A percentile compares a stretch with the other conserved stretches of the same genome.
Evolutionary conservation across 2,329 filamentous ascomycete genomes (phyloP).

Genomic region (Rhynchosporium graminicola): DNA sequence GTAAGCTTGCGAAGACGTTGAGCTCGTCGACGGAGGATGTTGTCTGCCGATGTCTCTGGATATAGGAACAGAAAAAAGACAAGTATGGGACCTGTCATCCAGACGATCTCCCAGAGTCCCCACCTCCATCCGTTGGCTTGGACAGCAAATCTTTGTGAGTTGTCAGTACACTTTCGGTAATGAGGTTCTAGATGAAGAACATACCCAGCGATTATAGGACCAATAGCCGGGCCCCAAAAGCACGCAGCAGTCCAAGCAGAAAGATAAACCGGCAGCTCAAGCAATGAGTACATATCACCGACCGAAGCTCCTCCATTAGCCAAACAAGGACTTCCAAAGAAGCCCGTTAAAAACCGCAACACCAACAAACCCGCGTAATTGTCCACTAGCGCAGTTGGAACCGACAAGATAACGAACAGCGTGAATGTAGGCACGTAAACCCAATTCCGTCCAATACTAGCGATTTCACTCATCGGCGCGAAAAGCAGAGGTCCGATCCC

Average conservation of each 20-base stretch:
- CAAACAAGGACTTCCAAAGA: conserved; percentile 62
- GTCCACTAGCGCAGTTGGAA: conserved; percentile 61
- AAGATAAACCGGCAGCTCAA: conserved; percentile 35
- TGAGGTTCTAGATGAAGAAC: not conserved
- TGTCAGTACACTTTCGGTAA: not conserved
- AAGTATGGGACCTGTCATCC: conserved; percentile 57
- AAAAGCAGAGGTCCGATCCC: conserved; percentile 64
- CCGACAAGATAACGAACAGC: conserved; percentile 64
- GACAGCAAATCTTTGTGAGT: conserved; percentile 48
- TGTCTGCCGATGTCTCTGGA: conserved; percentile 60
- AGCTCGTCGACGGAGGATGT: conserved; percentile 60
- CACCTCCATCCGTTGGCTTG: conserved; percentile 59
- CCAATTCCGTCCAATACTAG: conserved; percentile 63
- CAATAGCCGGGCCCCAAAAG: conserved; percentile 51
- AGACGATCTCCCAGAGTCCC: conserved; percentile 63
- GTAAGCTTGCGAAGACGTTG: conserved; percentile 58
- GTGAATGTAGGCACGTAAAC: conserved; percentile 67
- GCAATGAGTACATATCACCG: conserved; percentile 44
- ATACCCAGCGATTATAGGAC: conserved; percentile 56
- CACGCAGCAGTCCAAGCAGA: conserved; percentile 25
- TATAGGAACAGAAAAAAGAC: conserved; percentile 59
- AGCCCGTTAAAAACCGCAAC: conserved; percentile 61
- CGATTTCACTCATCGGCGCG: conserved; percentile 65
- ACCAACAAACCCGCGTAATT: conserved; percentile 64
- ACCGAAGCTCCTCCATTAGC: conserved; percentile 56